Base-by-base conservation (phyloP, 2,329 filamentous ascomycete species). In the Aspergillus quadrilineatus region DNA sequence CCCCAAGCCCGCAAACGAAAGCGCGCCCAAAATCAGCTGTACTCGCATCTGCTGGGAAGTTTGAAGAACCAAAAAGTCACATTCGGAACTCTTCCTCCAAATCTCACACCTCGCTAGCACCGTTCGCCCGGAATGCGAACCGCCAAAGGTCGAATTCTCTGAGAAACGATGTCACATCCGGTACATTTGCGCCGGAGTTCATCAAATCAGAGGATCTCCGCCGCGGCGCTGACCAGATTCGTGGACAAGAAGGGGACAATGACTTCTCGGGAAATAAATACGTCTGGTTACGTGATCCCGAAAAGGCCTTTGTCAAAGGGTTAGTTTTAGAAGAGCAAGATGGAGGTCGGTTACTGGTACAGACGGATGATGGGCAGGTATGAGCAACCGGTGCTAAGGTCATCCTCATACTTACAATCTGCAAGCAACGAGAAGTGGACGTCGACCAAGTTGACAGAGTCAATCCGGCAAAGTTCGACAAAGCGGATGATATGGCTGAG, bases 381-480 rank as follows among this genome's bases (percentile, higher is more conserved):
- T 75, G 88, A 78, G 34, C 26, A 42, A 22, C 43, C 37, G 12
- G 41, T 50, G 5, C 14, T 32, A 28, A 32, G 28, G 15, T 10
- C n/a, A 29, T 22, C 15, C 14, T 9, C 26, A 45, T 47, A 52
- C 67, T 74, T 37, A 74, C 63, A 44, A 15, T 37, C 26, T 44
- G 54, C 48, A 57, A 94, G 86, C 91, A 96, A 85, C 88, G 91
- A 64, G 89, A 96, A 70, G 88, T 94, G 50, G 88, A 93, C 63
- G 78, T 84, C 50, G 92, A 97, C 67, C 89, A 86, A 66, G 92
- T 97, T 64, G 95, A 99, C 81, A 97, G 97, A 77, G 95, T 99
- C 79, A 99, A 99, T 76, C 94, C 94, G 46, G 93, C 93, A 69
- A 99, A 99, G 73, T 99, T 99, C 77, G 94, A 99, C 83, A 99